Percentiles rank a stretch among this genome's conserved stretches.
These are phyloP conservation scores for Fusarium odoratissimum DNA, from an alignment of 2,329 filamentous ascomycete genomes.

Conservation along the genomic window DNA sequence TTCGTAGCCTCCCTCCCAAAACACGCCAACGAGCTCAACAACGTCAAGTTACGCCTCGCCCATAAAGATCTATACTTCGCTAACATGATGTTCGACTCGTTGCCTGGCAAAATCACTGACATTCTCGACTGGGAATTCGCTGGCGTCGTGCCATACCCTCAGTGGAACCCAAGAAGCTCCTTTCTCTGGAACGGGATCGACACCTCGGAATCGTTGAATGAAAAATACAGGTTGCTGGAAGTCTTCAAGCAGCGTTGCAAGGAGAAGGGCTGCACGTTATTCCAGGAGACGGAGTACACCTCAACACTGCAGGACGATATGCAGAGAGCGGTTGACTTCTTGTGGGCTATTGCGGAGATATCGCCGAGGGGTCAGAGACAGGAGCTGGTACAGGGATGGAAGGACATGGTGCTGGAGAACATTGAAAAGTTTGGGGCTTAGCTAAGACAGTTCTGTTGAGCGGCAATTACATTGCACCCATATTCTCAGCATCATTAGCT, in stretches of 20 bases:
- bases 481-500: accelerated
- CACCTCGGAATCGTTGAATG: accelerated
- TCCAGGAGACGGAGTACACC: accelerated
- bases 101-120: accelerated
- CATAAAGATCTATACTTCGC: background rate
- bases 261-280: accelerated
- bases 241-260: background rate
- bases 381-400: background rate
- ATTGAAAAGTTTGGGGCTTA: accelerated
- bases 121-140: background rate
- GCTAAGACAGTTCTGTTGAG: accelerated
- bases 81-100: accelerated
- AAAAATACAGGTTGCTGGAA: background rate
- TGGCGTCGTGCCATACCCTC: accelerated
- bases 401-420: background rate
- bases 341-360: background rate
- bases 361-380: background rate
- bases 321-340: background rate
- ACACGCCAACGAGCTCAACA: background rate
- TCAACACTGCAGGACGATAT: accelerated
- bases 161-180: background rate
- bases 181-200: background rate
- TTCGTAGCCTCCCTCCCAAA: background rate
- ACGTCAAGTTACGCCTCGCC: background rate
- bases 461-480: accelerated